A percentile compares a stretch with the other conserved stretches of the same genome.
Conservation (phyloP, 768 basidiomycete species). For the Phanerochaete sordida region DNA sequence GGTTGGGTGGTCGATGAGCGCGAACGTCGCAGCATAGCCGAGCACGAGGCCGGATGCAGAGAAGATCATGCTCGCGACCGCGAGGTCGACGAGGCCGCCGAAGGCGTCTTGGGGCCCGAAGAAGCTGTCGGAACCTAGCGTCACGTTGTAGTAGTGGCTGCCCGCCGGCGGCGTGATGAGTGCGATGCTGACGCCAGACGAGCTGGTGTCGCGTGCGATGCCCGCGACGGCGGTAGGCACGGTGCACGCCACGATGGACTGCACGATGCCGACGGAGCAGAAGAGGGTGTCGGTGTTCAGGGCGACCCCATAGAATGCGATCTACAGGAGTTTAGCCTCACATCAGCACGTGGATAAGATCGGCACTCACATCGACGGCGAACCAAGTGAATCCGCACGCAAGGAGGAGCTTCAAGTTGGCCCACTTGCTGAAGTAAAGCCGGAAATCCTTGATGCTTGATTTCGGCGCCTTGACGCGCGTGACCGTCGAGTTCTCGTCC, state of each 20-base stretch:
- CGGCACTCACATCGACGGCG: no score
- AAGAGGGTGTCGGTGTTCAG: conserved; percentile 74
- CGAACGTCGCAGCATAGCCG: conserved; percentile 66
- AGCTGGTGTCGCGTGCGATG: no score
- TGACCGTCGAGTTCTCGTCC: conserved; percentile 8
- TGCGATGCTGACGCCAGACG: no score
- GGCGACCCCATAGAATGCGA: conserved; percentile 80
- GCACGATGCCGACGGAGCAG: conserved; percentile 66
- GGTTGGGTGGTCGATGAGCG: conserved; percentile 69
- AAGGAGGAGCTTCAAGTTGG: conserved; percentile 61
- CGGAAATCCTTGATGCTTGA: conserved; percentile 59
- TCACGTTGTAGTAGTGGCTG: no score
- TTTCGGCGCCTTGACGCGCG: conserved; percentile 34
- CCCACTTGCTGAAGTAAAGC: conserved; percentile 69
- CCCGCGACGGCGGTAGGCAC: neutral
- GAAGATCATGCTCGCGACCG: conserved; percentile 67
- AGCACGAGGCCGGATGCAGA: conserved; percentile 76
- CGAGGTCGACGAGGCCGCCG: conserved; percentile 65
- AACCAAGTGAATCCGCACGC: no score
- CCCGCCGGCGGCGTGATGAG: no score
- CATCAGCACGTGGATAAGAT: no score
- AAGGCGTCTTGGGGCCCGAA: no score
- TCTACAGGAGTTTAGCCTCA: conserved; percentile 69
- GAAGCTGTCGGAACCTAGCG: no score
- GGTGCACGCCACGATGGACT: conserved; percentile 16